Evolutionary conservation across 73 alveolate species (phyloP).

Genomic region (Symbiodinium pilosum): DNA sequence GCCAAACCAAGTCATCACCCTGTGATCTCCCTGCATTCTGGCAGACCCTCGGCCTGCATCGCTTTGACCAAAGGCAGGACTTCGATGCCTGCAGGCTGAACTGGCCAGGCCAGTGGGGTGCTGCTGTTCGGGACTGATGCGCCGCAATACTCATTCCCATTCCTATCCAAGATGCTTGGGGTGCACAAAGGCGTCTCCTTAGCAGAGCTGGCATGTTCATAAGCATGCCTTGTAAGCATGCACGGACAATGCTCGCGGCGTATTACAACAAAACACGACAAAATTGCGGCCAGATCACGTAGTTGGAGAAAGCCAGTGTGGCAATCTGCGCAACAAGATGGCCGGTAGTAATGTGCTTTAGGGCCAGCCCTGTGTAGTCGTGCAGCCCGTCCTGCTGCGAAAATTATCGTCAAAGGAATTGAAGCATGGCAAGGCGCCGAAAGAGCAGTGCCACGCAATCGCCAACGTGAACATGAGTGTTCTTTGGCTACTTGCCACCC

Average conservation of each 20-base stretch:
- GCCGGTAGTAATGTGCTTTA: neutral
- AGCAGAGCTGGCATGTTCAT: no score
- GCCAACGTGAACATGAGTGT: no score
- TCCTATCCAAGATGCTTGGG: neutral
- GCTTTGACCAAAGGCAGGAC: neutral
- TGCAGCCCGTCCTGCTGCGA: neutral
- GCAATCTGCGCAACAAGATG: neutral
- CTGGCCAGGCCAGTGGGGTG: no score
- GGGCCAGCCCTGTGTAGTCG: constrained; percentile 34
- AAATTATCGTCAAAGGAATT: no score
- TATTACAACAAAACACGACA: no score
- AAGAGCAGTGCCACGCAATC: no score
- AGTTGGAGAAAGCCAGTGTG: constrained; percentile 22
- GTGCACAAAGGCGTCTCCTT: constrained; percentile 21
- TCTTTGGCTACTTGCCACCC: no score
- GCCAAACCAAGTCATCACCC: no score
- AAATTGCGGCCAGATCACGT: neutral
- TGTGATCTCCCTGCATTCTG: no score
- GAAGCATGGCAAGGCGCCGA: no score
- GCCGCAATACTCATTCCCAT: no score
- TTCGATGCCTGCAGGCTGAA: constrained; percentile 15
- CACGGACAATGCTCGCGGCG: neutral
- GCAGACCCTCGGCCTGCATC: neutral
- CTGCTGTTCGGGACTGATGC: no score
- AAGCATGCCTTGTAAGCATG: neutral